Percentiles rank a stretch among this genome's conserved stretches.
Evolutionary conservation across 2,329 filamentous ascomycete species (phyloP).

Genomic region (Calonectria pseudoreteaudii): DNA sequence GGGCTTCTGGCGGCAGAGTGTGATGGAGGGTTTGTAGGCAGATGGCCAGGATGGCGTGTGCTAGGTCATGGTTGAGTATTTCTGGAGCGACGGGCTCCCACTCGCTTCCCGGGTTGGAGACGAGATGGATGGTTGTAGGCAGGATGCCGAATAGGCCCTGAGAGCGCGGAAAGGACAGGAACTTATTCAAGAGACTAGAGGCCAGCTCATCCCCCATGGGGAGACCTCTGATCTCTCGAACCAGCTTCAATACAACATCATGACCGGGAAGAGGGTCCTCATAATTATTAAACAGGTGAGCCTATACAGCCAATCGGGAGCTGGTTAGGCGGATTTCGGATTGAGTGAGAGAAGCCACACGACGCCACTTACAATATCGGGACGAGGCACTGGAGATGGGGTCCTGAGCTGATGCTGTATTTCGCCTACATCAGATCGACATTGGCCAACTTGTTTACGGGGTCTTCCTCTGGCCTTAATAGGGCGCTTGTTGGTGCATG

Average conservation of each 20-base stretch:
- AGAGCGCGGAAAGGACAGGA: background rate
- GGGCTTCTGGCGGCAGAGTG: background rate
- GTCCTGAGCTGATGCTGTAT: background rate
- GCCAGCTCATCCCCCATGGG: background rate
- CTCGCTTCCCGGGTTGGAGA: background rate
- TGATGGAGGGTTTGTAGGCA: background rate
- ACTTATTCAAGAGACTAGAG: background rate
- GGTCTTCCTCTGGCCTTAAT: background rate
- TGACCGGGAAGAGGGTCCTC: background rate
- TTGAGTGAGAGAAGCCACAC: background rate
- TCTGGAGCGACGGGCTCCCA: background rate
- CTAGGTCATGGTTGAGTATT: background rate
- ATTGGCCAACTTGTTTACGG: background rate
- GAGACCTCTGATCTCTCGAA: background rate
- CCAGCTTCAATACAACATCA: background rate
- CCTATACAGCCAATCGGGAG: background rate
- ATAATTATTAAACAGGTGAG: background rate
- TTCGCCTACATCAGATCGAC: background rate
- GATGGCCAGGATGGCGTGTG: background rate
- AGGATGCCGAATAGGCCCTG: background rate
- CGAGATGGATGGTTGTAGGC: background rate
- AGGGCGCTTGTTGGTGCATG: background rate
- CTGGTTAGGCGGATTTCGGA: background rate
- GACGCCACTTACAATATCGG: background rate
- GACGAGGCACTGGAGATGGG: background rate